Evolutionary conservation across 2,329 filamentous ascomycete genomes (phyloP), one percentile per base, ranked within the genome.

Genomic region (Tolypocladium sp.): DNA sequence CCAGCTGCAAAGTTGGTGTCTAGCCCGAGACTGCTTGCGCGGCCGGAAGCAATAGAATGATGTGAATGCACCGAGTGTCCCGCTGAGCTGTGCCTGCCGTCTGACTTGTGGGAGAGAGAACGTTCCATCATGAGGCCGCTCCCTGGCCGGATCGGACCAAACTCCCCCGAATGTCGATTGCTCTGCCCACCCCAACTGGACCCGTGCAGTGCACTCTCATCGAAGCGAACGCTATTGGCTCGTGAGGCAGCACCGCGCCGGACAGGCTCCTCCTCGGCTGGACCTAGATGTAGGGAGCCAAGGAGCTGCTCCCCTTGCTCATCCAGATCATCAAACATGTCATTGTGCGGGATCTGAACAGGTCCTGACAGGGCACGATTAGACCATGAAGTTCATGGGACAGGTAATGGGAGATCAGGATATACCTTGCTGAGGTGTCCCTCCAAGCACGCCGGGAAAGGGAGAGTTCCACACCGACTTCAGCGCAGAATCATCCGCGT

Each of bases 161-260:
- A 88, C 59, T 97, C 94, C 54, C 90, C 85, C 15, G 91, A 93
- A 59, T 92, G 88, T 52, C 93, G 86, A 60, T 88, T 90, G 63
- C 85, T 86, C 68, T 96, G 91, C 10, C 77, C 76, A 44, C 87
- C 88, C 84, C 94, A 95, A 71, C 92, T 83, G 10, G 84, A 92
- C 55, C 91, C 89, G 67, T 96, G 92, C 66, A 96, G 86, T 17
- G 93, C 92, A 69, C 91, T 96, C 71, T 97, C 93, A 70, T 97
- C 94, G 68, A 99, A 99, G 42, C 94, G 90, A 65, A 99, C 94
- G 70, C 94, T 97, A 71, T 97, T 97, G 55, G 94, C 93, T 66
- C 94, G 84, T 22, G 94, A 99, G 22, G 91, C 89, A 25, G 90
- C 91, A 58, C 94, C 91, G 63, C 93, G 85, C 42, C 91, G 86